phyloP scores from a whole-genome alignment of 192 early-diverging fungal species.

The Podila epigama region DNA sequence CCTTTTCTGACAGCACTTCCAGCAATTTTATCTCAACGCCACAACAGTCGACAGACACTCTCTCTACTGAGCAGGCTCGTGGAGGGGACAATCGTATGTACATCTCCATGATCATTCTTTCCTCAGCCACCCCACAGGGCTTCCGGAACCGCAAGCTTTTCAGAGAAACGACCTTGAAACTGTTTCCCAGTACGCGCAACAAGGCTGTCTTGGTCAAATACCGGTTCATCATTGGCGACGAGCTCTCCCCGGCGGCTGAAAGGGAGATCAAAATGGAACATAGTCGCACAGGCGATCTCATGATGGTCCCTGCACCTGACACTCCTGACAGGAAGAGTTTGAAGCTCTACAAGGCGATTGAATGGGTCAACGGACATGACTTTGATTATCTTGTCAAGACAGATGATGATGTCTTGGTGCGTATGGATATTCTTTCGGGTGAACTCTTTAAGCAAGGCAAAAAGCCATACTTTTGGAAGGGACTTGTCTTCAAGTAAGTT shows the following conservation, averaged over 20 bases:
- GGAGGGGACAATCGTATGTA: slow-evolving; percentile 42
- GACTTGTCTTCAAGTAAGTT: slow-evolving; percentile 53
- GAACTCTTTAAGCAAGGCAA: slow-evolving; percentile 50
- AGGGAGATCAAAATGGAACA: slow-evolving; percentile 49
- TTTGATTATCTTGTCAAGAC: slow-evolving; percentile 64
- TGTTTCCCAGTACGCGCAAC: slow-evolving; percentile 52
- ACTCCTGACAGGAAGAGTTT: slow-evolving; percentile 50
- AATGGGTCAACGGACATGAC: slow-evolving; percentile 53
- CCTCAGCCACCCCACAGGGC: slow-evolving; percentile 58
- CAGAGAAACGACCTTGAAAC: slow-evolving; percentile 56
- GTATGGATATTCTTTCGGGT: slow-evolving; percentile 57
- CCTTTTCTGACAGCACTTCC: neutral
- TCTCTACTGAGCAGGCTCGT: slow-evolving; percentile 14
- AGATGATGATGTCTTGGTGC: slow-evolving; percentile 61
- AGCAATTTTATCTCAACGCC: neutral
- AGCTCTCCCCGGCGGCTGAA: slow-evolving; percentile 25
- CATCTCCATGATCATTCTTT: slow-evolving; percentile 54
- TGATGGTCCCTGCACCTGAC: slow-evolving; percentile 53
- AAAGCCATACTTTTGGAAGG: slow-evolving; percentile 57
- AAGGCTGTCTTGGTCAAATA: slow-evolving; percentile 50
- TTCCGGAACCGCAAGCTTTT: slow-evolving; percentile 53
- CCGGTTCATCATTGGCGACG: slow-evolving; percentile 56
- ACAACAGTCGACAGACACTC: neutral
- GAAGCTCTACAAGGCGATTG: slow-evolving; percentile 58
- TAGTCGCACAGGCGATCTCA: slow-evolving; percentile 45